Evolutionary conservation across 148 eudicot species (phyloP).

Genomic region (Oxyria digyna): DNA sequence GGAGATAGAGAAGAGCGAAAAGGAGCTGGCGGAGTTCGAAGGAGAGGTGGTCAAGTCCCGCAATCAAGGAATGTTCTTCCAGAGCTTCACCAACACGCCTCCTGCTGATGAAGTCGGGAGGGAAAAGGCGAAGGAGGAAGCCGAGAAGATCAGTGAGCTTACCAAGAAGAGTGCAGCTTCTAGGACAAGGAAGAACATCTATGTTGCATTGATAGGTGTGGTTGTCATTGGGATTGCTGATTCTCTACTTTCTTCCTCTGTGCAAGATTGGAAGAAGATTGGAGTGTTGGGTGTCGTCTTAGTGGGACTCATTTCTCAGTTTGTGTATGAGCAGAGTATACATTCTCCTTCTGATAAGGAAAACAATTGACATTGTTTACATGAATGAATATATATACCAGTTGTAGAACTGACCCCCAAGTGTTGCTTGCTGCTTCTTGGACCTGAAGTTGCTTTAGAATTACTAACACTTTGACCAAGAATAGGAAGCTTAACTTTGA

Average conservation of each 20-base stretch:
- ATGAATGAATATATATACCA: neutral
- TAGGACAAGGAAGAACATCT: constrained; percentile 45
- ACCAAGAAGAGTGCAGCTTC: constrained; percentile 41
- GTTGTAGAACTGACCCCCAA: neutral
- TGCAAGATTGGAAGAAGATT: constrained; percentile 40
- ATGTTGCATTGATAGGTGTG: constrained; percentile 49
- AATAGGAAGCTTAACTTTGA: no score
- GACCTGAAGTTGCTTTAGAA: no score
- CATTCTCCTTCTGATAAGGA: constrained; percentile 27
- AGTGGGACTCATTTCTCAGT: constrained; percentile 51
- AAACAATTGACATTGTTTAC: constrained; percentile 18
- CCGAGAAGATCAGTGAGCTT: constrained; percentile 31
- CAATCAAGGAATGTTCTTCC: constrained; percentile 80
- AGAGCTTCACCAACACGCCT: constrained; percentile 31
- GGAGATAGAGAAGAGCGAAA: constrained; percentile 47
- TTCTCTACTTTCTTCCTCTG: constrained; percentile 29
- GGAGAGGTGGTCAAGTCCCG: constrained; percentile 36
- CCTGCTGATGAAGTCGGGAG: constrained; percentile 24
- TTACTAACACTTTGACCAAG: no score
- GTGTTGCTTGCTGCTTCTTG: no score
- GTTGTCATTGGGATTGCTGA: constrained; percentile 39
- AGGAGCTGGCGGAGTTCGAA: constrained; percentile 56
- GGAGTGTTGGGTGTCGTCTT: constrained; percentile 43
- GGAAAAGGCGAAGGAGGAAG: constrained; percentile 46
- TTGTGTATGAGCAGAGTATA: constrained; percentile 60